phyloP scores from a whole-genome alignment of 2,329 filamentous ascomycete genomes.

The Talaromyces rugulosus region DNA sequence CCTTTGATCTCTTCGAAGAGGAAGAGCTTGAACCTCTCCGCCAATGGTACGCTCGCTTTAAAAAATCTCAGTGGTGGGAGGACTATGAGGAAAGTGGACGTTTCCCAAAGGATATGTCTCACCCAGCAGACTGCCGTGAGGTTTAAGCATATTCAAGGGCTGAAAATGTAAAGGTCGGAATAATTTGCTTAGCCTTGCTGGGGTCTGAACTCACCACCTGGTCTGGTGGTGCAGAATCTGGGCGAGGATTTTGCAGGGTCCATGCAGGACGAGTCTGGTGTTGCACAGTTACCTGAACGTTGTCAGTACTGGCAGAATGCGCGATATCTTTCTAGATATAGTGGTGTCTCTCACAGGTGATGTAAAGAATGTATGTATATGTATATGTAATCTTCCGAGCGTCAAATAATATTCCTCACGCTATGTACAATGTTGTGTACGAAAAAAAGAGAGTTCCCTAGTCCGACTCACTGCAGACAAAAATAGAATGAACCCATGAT shows the following conservation, averaged over 20 bases:
- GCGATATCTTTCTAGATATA: no score
- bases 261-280: no score
- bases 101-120: neutral
- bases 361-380: neutral
- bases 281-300: no score
- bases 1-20: neutral
- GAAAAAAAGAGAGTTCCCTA: neutral
- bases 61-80: neutral
- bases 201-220: no score
- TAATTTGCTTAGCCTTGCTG: no score
- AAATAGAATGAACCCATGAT: neutral
- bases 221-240: no score
- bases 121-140: neutral
- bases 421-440: neutral
- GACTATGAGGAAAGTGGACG: neutral
- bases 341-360: neutral
- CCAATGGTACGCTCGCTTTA: neutral
- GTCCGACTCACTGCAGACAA: neutral
- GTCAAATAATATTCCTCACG: neutral
- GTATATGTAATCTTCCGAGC: neutral
- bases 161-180: neutral
- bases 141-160: neutral
- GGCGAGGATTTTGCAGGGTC: no score
- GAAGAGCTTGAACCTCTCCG: neutral
- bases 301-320: no score